Evolutionary conservation across 805 yeast species (phyloP).

Genomic region (Lipomyces chichibuensis): DNA sequence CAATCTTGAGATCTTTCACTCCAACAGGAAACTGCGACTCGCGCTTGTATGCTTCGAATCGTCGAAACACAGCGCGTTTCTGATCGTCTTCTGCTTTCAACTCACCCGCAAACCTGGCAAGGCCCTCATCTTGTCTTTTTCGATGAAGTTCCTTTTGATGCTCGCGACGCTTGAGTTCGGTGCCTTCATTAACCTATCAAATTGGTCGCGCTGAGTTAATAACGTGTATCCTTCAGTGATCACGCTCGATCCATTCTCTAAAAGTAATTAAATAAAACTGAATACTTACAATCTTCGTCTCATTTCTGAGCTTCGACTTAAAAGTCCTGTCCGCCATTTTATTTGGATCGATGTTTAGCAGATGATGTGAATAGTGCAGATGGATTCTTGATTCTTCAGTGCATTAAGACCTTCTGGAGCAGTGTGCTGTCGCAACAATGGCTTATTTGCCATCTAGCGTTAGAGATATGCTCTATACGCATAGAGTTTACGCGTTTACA

Average conservation of each 20-base stretch:
- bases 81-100: conserved; percentile 59
- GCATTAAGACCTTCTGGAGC: not conserved
- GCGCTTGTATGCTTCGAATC: conserved; percentile 90
- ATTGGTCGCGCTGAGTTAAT: not conserved
- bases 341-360: not conserved
- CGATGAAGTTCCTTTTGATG: conserved; percentile 83
- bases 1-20: conserved; percentile 81
- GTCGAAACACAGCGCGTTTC: conserved; percentile 73
- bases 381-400: not conserved
- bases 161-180: conserved; percentile 77
- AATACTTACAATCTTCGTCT: conserved; percentile 27
- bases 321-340: conserved; percentile 28
- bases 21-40: conserved; percentile 87
- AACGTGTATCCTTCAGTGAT: not conserved
- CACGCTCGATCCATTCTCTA: not conserved
- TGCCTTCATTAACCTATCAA: conserved; percentile 60
- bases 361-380: not conserved
- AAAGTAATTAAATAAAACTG: not conserved
- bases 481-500: conserved; percentile 1
- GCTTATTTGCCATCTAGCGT: not conserved
- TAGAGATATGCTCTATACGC: not conserved
- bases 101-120: conserved; percentile 78
- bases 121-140: conserved; percentile 83
- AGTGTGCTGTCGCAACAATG: not conserved
- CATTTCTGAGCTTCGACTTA: conserved; percentile 25